These are phyloP conservation scores for Boletus subcaerulescens DNA, from an alignment of 768 basidiomycete species.

Conservation along the genomic window DNA sequence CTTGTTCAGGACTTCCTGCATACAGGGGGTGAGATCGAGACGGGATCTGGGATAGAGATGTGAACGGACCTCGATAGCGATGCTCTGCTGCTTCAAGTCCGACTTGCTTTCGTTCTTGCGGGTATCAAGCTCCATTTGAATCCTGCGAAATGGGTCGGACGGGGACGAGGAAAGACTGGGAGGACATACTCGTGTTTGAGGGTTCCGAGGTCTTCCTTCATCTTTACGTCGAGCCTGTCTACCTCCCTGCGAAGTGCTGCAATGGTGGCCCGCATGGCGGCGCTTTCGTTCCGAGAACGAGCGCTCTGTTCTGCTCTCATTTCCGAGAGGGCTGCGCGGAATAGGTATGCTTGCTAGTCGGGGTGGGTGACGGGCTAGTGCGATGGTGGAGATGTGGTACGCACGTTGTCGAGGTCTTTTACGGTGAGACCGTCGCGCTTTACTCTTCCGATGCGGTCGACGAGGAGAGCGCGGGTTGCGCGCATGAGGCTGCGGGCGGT, in stretches of 20 bases:
- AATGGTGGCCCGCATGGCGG: conserved; percentile 74
- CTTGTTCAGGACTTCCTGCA: conserved; percentile 72
- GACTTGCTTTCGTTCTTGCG: conserved; percentile 87
- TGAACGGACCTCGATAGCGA: conserved; percentile 69
- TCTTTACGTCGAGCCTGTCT: conserved; percentile 79
- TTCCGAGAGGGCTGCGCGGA: conserved; percentile 90
- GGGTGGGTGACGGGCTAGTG: neutral
- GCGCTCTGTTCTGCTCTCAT: conserved; percentile 82
- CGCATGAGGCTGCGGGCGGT: conserved; percentile 81
- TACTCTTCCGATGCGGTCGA: conserved; percentile 71
- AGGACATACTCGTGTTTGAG: conserved; percentile 87
- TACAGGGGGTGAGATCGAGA: neutral
- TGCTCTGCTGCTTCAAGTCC: conserved; percentile 81
- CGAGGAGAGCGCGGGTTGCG: conserved; percentile 74
- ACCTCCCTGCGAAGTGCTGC: conserved; percentile 82
- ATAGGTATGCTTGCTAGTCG: conserved; percentile 88
- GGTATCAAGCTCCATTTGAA: conserved; percentile 95
- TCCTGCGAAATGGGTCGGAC: conserved; percentile 44
- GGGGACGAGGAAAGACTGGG: neutral
- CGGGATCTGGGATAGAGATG: neutral
- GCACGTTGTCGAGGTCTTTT: conserved; percentile 81
- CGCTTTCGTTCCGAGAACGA: conserved; percentile 78
- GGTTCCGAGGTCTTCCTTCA: conserved; percentile 88
- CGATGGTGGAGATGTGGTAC: conserved; percentile 17
- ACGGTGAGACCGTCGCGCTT: conserved; percentile 65